A percentile compares a stretch with the other conserved stretches of the same genome.
Conservation (phyloP, 768 basidiomycete species). For the Rubroboletus pulcherrimus region DNA sequence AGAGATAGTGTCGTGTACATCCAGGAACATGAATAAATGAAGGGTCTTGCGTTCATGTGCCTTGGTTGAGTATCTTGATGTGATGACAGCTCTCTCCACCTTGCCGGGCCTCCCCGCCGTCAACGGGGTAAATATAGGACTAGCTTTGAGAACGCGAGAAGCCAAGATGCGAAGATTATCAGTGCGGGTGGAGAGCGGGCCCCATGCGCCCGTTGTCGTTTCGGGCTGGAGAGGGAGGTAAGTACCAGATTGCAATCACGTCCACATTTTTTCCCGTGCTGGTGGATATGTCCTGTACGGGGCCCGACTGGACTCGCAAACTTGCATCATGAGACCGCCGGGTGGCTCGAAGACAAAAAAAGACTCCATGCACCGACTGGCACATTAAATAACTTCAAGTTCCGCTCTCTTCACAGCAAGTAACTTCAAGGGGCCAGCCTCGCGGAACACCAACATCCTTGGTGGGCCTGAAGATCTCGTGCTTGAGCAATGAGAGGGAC, state of each 20-base stretch:
- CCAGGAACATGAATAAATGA: background rate
- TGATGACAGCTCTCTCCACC: background rate
- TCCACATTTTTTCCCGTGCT: background rate
- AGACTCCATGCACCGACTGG: background rate
- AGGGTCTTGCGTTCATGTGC: background rate
- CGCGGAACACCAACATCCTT: background rate
- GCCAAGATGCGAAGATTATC: background rate
- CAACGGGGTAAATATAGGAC: background rate
- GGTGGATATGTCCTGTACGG: background rate
- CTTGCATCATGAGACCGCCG: background rate
- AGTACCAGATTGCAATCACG: background rate
- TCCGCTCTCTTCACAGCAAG: background rate
- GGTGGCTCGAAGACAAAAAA: background rate
- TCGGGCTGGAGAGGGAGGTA: background rate
- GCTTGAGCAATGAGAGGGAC: background rate
- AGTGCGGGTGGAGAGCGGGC: background rate
- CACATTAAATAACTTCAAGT: background rate
- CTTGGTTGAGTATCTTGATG: background rate
- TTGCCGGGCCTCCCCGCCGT: background rate
- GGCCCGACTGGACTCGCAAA: background rate
- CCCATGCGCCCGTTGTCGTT: background rate
- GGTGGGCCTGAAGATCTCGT: background rate
- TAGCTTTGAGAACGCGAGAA: background rate
- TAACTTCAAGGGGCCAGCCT: background rate
- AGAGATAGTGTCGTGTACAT: background rate